phyloP scores from a whole-genome alignment of 805 yeast species.

The Candida ulmi region DNA sequence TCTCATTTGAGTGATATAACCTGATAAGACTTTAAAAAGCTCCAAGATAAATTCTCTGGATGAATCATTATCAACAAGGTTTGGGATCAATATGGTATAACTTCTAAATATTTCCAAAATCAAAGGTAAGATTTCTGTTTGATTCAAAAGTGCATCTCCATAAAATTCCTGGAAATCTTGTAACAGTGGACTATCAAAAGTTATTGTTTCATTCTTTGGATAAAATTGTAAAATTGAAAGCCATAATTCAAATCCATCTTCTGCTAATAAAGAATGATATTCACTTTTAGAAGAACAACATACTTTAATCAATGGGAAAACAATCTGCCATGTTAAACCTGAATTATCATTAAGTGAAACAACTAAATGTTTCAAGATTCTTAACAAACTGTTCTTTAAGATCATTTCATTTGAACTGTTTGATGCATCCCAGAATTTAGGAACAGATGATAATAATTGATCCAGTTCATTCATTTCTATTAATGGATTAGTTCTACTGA shows the following conservation, averaged over 20 bases:
- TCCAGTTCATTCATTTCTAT: slow-evolving; percentile 45
- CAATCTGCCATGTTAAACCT: slow-evolving; percentile 44
- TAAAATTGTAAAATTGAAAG: slow-evolving; percentile 57
- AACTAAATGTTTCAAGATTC: slow-evolving; percentile 54
- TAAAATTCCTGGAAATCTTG: slow-evolving; percentile 28
- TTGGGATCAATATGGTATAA: slow-evolving; percentile 47
- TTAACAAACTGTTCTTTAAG: slow-evolving; percentile 42
- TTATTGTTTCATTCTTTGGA: slow-evolving; percentile 29
- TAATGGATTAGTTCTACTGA: slow-evolving; percentile 61
- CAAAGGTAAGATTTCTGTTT: slow-evolving; percentile 70
- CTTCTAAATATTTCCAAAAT: slow-evolving; percentile 58
- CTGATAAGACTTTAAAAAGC: slow-evolving; percentile 44
- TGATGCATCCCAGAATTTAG: slow-evolving; percentile 69
- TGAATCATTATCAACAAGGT: slow-evolving; percentile 29
- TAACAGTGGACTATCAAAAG: slow-evolving; percentile 13
- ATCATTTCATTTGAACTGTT: slow-evolving; percentile 37
- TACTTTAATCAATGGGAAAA: slow-evolving; percentile 56
- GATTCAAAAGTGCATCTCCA: slow-evolving; percentile 53
- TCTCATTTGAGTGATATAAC: slow-evolving; percentile 54
- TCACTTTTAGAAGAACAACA: slow-evolving; percentile 60
- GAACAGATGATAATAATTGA: slow-evolving; percentile 53
- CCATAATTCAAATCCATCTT: slow-evolving; percentile 89
- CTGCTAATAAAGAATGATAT: slow-evolving; percentile 54
- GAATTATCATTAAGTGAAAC: slow-evolving; percentile 50
- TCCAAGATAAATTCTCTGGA: slow-evolving; percentile 29